A percentile compares a stretch with the other conserved stretches of the same genome.
Evolutionary conservation across 1,284 basidiomycete genomes (phyloP).

Genomic region (Polyporus tsugae): DNA sequence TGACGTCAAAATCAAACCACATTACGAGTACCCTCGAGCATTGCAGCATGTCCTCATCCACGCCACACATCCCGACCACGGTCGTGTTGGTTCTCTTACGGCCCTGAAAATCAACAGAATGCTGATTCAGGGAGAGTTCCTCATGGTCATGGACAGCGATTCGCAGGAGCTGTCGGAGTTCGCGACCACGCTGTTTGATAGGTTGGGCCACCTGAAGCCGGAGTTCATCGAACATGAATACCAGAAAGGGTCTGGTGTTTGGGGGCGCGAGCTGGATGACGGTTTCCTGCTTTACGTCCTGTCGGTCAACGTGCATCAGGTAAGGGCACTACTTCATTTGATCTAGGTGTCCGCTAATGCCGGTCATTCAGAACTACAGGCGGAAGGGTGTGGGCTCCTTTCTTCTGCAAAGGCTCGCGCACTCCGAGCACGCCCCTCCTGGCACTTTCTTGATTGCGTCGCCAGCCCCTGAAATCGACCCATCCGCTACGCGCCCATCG

Average conservation of each 20-base stretch:
- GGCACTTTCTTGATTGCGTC: conserved; percentile 26
- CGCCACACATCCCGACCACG: not conserved
- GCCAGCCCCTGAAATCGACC: conserved; percentile 30
- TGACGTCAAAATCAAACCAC: not conserved
- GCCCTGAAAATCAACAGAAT: conserved; percentile 16
- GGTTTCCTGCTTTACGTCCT: conserved; percentile 37
- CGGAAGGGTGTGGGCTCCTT: conserved; percentile 38
- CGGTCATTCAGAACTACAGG: conserved; percentile 30
- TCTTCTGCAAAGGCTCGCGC: conserved; percentile 32
- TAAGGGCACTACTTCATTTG: not conserved
- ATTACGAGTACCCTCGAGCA: not conserved
- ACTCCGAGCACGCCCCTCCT: conserved; percentile 33
- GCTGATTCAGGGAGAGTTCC: conserved; percentile 28
- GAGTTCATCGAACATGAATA: conserved; percentile 36
- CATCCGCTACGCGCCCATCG: not conserved
- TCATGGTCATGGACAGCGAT: conserved; percentile 40
- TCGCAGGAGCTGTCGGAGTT: conserved; percentile 41
- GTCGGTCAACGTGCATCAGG: not conserved
- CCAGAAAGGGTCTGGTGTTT: conserved; percentile 44
- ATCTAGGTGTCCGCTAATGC: conserved; percentile 20
- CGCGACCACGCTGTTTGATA: conserved; percentile 39
- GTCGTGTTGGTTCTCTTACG: conserved; percentile 3
- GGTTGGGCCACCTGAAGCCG: conserved; percentile 34
- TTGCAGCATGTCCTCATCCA: not conserved
- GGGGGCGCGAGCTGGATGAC: conserved; percentile 40